These are phyloP conservation scores for Fusarium longipes DNA, from an alignment of 2,329 filamentous ascomycete species.

Conservation along the genomic window DNA sequence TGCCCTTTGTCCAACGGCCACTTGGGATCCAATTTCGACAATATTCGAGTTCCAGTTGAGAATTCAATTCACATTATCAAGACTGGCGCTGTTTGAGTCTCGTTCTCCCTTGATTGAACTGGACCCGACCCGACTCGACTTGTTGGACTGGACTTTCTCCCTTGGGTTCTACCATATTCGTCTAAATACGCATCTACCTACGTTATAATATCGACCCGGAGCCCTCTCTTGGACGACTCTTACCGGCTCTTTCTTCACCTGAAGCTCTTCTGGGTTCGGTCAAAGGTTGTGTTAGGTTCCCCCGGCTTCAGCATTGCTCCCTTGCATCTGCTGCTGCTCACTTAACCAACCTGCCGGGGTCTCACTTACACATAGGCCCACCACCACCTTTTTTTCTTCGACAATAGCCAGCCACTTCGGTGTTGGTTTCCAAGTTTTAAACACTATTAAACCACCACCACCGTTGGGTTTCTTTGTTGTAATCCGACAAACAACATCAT, in stretches of 20 bases:
- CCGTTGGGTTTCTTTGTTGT: conserved; percentile 20
- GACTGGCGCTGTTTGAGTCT: conserved; percentile 6
- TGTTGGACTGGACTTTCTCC: conserved; percentile 21
- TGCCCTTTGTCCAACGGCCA: conserved; percentile 23
- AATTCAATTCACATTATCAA: conserved; percentile 11
- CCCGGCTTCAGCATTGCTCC: conserved; percentile 32
- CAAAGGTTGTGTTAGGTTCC: conserved; percentile 14
- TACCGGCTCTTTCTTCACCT: conserved; percentile 8
- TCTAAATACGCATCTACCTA: conserved; percentile 13
- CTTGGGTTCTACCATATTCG: conserved; percentile 19
- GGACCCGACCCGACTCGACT: background rate
- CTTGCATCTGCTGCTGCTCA: conserved; percentile 32
- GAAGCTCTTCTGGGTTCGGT: conserved; percentile 22
- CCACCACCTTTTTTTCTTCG: conserved; percentile 17
- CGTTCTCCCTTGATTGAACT: conserved; percentile 29
- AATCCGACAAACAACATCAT: conserved; percentile 39
- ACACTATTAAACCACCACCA: conserved; percentile 16
- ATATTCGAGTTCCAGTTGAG: conserved; percentile 24
- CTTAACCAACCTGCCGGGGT: conserved; percentile 22
- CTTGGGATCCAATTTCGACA: conserved; percentile 19
- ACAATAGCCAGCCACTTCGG: conserved; percentile 24
- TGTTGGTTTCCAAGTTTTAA: conserved; percentile 6
- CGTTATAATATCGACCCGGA: conserved; percentile 17
- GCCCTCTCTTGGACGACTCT: conserved; percentile 7
- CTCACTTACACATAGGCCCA: conserved; percentile 28